Evolutionary conservation across 2,329 filamentous ascomycete genomes (phyloP).

Genomic region (Sarocladium brachiariae): DNA sequence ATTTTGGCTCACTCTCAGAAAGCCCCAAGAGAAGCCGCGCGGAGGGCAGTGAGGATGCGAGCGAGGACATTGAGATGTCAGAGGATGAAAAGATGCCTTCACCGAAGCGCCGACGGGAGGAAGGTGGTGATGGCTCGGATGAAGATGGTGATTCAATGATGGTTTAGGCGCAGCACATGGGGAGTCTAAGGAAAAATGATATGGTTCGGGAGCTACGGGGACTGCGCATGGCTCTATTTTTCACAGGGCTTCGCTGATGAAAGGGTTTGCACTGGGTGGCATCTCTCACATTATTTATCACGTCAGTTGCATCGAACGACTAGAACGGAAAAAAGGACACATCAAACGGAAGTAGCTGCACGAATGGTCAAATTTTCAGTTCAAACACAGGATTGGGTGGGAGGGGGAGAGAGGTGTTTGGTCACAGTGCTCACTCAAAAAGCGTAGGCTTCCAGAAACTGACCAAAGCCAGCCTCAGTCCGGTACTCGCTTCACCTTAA

Average conservation of each 20-base stretch:
- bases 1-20: not conserved
- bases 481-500: not conserved
- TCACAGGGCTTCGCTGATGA: no score
- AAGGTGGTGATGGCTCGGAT: not conserved
- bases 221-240: not conserved
- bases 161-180: not conserved
- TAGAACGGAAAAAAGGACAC: no score
- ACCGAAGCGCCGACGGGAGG: not conserved
- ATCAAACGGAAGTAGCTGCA: no score
- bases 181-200: not conserved
- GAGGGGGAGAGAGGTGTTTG: not conserved
- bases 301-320: no score
- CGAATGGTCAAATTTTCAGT: no score
- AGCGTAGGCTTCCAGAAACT: not conserved
- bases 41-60: not conserved
- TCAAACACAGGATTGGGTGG: no score
- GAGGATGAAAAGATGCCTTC: not conserved
- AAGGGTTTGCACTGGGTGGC: no score
- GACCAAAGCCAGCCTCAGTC: not conserved
- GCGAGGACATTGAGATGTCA: not conserved
- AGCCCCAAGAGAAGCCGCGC: not conserved
- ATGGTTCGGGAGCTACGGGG: not conserved
- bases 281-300: no score
- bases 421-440: not conserved
- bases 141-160: not conserved